Evolutionary conservation across 495 filamentous ascomycete species (phyloP), one percentile per base, ranked within the genome.

Genomic region (Annulohypoxylon moriforme): DNA sequence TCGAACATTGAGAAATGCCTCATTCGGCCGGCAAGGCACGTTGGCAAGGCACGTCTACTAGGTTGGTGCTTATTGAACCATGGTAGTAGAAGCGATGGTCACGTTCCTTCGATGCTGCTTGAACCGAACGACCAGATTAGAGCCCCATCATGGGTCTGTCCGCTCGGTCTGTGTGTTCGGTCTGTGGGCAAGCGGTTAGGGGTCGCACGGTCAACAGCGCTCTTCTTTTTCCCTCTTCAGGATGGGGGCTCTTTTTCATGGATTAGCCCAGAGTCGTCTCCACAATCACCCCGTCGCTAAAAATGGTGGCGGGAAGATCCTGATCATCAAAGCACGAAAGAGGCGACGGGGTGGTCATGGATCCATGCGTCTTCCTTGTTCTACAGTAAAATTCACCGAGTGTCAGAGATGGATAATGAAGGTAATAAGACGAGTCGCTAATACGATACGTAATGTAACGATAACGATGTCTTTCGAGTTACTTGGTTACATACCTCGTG

Each of bases 231-330:
- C 49, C 49, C 14, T 18, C 49, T 29, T 49, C 58, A 57, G 24
- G 33, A 61, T 34, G 58, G 67, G 56, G 65, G 64, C 14, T 60
- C 38, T 47, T 50, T 50, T 60, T 44, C 64, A 61, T 70, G 59
- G 64, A 46, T 72, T 33, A 64, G 60, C 61, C 64, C 53, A 62
- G 56, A 25, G 53, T 60, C 47, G 63, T 74, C 67, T 74, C 72
- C 72, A 74, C 72, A 74, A 71, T 64, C 71, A 60, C 71, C 58
- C 71, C 66, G 66, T 73, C 71, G 66, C 71, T 73, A 73, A 73
- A 73, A 73, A 73, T 73, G 71, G 71, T 62, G 38, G 66, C 71
- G 66, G 71, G 71, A 73, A 73, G 66, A 74, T 70, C 67, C 72
- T 71, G 72, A 74, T 74, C 67, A 74, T 71, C 72, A 64, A 67